Base-by-base conservation (phyloP, 169 alveolate species). In the Plasmodium knowlesi region DNA sequence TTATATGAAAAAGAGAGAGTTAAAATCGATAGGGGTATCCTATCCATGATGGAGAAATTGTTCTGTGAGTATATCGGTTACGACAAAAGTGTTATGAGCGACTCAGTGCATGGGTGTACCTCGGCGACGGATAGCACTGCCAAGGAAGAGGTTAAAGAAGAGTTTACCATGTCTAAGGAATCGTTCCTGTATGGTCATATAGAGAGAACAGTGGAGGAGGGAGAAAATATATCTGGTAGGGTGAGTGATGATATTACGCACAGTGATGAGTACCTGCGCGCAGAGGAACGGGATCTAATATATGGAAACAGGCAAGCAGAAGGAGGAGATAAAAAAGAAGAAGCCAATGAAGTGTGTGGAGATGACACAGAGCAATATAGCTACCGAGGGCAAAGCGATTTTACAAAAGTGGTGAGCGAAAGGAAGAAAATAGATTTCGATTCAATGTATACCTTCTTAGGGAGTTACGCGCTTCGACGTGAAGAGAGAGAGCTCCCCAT, bases 1-100 rank as follows among this genome's bases (percentile, higher is more conserved):
- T n/a, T 86, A 8, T 86, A 86, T 54, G 86, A 86, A 53, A 76
- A 76, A 28, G 80, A 86, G 32, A 53, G 10, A 53, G 39, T 86
- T 34, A 9, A 50, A 34, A 9, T 86, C 0, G 72, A 76, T 25
- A 28, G 37, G 2, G 39, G 67, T 2, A 19, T 41, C 1, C 14
- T 76, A 14, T 34, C 39, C 0, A 14, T 74, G 19, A 54, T 54
- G 25, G 34, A 30, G 34, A 53, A 54, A 16, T 14, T 70, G 4
- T 86, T 34, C 34, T 32, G 19, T 19, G 50, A 43, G 16, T 34
- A 82, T 0, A 22, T 82, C 28, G 28, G 53, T 1, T 50, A 9
- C 3, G 72, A 80, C 3, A 3, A 6, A 39, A 5, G 22, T 0
- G 43, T 32, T 30, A 5, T 74, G 4, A 8, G 19, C n/a, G 86